phyloP scores from a whole-genome alignment of 208 protist genomes.

The Acanthamoeba sp. region DNA sequence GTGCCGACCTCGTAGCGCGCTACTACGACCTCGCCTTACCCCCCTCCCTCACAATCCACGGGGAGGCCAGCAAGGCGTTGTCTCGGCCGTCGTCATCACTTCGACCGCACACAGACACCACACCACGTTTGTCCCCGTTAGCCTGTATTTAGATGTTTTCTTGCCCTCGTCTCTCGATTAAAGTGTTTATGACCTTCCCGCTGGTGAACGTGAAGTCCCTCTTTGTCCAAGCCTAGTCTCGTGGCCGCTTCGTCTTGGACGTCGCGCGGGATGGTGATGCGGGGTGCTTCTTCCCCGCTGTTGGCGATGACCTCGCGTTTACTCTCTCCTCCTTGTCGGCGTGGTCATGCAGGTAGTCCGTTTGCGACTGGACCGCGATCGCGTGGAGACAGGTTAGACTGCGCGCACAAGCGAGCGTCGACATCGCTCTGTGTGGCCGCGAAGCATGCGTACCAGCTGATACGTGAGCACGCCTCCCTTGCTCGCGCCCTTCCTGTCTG shows the following conservation, averaged over 20 bases:
- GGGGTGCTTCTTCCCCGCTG: background rate
- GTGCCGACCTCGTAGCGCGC: background rate
- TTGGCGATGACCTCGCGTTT: background rate
- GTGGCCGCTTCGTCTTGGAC: background rate
- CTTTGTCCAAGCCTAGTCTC: background rate
- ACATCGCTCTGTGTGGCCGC: too few species aligned
- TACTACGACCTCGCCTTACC: background rate
- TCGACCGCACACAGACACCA: background rate
- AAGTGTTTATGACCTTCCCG: background rate
- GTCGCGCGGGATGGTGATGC: background rate
- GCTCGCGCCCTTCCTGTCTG: background rate
- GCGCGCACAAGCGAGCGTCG: too few species aligned
- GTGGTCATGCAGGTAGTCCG: conserved; percentile 23
- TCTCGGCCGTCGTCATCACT: background rate
- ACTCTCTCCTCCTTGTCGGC: background rate
- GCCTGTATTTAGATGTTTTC: conserved; percentile 15
- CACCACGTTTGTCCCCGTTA: background rate
- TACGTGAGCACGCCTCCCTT: background rate
- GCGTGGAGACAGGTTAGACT: too few species aligned
- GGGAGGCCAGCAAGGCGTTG: background rate
- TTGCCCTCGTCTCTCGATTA: background rate
- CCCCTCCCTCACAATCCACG: background rate
- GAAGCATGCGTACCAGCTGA: conserved; percentile 13
- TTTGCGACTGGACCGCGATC: conserved; percentile 7
- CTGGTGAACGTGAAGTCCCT: background rate